Evolutionary conservation across 106 monocot genomes (phyloP).

Genomic region (Phalaenopsis aphrodite): DNA sequence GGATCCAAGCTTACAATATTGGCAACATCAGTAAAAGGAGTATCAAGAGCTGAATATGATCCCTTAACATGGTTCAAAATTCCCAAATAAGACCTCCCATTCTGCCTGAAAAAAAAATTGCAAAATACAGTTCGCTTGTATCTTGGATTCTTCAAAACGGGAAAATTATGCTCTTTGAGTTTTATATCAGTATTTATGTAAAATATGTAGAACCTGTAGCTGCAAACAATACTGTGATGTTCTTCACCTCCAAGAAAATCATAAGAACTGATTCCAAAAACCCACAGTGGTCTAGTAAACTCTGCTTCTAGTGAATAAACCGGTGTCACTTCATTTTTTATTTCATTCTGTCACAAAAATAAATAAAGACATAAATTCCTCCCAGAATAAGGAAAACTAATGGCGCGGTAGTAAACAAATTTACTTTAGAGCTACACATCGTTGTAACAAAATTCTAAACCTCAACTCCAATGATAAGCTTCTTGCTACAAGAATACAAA

Average conservation of each 20-base stretch:
- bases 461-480: not conserved
- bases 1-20: constrained; percentile 49
- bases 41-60: constrained; percentile 60
- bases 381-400: not conserved
- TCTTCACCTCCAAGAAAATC: constrained; percentile 51
- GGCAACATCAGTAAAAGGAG: constrained; percentile 61
- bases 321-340: constrained; percentile 43
- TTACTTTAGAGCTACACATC: not conserved
- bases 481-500: not conserved
- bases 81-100: constrained; percentile 79
- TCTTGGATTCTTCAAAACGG: not conserved
- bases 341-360: constrained; percentile 51
- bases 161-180: not conserved
- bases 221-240: constrained; percentile 43
- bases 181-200: not conserved
- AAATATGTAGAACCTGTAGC: constrained; percentile 55
- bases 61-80: constrained; percentile 42
- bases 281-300: constrained; percentile 83
- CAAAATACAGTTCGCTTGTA: not conserved
- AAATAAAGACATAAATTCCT: not conserved
- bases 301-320: constrained; percentile 78
- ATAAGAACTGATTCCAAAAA: constrained; percentile 86
- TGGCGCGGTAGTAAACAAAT: not conserved
- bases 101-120: constrained; percentile 37
- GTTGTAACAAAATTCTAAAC: not conserved